Base-by-base conservation (phyloP, 352 stramenopile species). In the Phytopythium delawarense region DNA sequence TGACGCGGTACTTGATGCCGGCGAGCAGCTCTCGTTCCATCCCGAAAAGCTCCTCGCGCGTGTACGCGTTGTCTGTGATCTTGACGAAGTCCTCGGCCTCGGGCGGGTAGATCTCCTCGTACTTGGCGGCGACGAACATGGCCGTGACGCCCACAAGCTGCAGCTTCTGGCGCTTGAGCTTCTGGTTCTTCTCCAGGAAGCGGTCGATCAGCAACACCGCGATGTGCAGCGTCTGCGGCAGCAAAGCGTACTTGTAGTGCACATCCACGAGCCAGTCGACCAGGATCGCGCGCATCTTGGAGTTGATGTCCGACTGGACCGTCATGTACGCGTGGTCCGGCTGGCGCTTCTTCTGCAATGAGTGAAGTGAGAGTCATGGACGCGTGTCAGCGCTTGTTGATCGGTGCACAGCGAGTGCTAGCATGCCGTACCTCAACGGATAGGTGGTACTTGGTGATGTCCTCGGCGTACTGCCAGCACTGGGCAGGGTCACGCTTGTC, bases 251-350 rank as follows among this genome's bases (percentile, higher is more conserved):
- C 73, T 95, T 94, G 73, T 75, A 81, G 65, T 94, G 84, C 1
- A 96, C 87, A 45, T 95, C 87, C 8, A 99, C 93, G 37, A 99
- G 88, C 98, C 98, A 99, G 80, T 99, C 98, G 44, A 99, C 91
- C 40, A 99, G 87, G 59, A 99, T 99, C 21, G 97, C 91, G 49
- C 97, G 88, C 98, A 99, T 99, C 67, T 98, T 98, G 55, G 98
- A 89, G 76, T 99, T 99, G 72, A 99, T 98, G 67, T 99, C 96
- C 18, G 87, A 79, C 78, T 99, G 98, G 21, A 78, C 79, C 2
- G 80, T 51, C 86, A 95, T 95, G 68, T 90, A 94, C 16, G 69
- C 80, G 20, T 79, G 71, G 59, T 72, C 89, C 7, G 74, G 66
- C 69, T 85, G 87, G 64, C 75, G 77, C 32, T 67, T 64, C 59